phyloP scores from a whole-genome alignment of 768 basidiomycete genomes.

The Russula compacta region DNA sequence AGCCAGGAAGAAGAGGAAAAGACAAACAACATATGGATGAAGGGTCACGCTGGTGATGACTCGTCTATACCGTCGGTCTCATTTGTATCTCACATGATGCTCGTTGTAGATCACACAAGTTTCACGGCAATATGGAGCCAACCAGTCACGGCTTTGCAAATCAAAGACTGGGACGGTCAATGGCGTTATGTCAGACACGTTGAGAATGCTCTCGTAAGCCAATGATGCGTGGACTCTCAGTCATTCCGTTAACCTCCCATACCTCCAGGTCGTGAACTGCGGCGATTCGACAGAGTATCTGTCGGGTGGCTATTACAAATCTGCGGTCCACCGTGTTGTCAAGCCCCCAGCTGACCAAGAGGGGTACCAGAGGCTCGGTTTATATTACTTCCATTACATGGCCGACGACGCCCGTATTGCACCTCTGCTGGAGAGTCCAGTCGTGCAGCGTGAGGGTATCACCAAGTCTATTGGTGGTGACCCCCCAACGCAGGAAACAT shows the following conservation, averaged over 20 bases:
- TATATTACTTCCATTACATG: conserved; percentile 30
- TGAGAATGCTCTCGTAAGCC: conserved; percentile 29
- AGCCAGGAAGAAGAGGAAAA: conserved; percentile 27
- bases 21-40: conserved; percentile 30
- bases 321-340: conserved; percentile 32
- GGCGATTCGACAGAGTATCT: conserved; percentile 30
- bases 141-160: conserved; percentile 31
- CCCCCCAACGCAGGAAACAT: conserved; percentile 26
- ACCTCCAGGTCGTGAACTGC: conserved; percentile 32
- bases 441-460: conserved; percentile 28
- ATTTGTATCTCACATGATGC: neutral
- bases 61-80: neutral
- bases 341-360: conserved; percentile 31
- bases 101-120: conserved; percentile 26
- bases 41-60: conserved; percentile 30
- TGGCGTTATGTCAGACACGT: conserved; percentile 32
- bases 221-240: neutral
- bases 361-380: conserved; percentile 28
- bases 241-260: neutral
- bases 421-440: conserved; percentile 27
- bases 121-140: conserved; percentile 33
- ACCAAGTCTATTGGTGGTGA: conserved; percentile 23
- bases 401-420: conserved; percentile 26
- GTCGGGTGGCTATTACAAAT: conserved; percentile 30
- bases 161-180: conserved; percentile 28